phyloP scores from a whole-genome alignment of 2,329 filamentous ascomycete species.

The Zymoseptoria tritici region DNA sequence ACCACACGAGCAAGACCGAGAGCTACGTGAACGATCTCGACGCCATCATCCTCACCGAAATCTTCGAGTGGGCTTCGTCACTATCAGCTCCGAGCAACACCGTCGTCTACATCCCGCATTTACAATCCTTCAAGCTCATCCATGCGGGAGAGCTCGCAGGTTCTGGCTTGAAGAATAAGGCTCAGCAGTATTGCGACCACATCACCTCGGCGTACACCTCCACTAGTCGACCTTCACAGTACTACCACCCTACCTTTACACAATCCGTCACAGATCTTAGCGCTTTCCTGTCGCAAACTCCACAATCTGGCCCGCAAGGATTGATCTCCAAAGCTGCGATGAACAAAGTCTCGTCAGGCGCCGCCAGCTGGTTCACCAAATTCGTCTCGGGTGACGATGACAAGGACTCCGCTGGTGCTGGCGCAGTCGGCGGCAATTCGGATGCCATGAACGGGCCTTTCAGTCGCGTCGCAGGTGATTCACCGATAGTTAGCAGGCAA shows the following conservation, averaged over 20 bases:
- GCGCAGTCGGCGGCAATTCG: constrained; percentile 38
- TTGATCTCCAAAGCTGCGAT: constrained; percentile 95
- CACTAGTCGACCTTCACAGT: constrained; percentile 75
- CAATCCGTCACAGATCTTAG: constrained; percentile 73
- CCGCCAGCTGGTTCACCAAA: constrained; percentile 91
- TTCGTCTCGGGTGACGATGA: constrained; percentile 90
- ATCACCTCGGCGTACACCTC: constrained; percentile 69
- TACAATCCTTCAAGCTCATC: constrained; percentile 85
- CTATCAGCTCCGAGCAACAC: constrained; percentile 45
- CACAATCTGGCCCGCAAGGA: constrained; percentile 59
- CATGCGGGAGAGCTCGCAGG: constrained; percentile 81
- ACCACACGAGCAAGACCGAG: constrained; percentile 61
- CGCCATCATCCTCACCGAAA: constrained; percentile 85
- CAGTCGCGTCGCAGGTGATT: constrained; percentile 65
- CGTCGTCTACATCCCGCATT: constrained; percentile 58
- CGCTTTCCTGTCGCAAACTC: constrained; percentile 75
- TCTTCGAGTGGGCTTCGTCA: constrained; percentile 84
- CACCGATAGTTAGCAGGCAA: constrained; percentile 47
- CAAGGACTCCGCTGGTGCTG: constrained; percentile 51
- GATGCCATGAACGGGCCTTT: constrained; percentile 51
- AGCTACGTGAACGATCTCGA: constrained; percentile 75
- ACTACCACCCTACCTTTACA: constrained; percentile 72
- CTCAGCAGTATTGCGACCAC: constrained; percentile 83
- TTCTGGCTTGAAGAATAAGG: constrained; percentile 71
- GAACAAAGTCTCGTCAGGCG: constrained; percentile 85